Base-by-base conservation (phyloP, 2,329 filamentous ascomycete genomes). In the Albifimbria verrucaria region DNA sequence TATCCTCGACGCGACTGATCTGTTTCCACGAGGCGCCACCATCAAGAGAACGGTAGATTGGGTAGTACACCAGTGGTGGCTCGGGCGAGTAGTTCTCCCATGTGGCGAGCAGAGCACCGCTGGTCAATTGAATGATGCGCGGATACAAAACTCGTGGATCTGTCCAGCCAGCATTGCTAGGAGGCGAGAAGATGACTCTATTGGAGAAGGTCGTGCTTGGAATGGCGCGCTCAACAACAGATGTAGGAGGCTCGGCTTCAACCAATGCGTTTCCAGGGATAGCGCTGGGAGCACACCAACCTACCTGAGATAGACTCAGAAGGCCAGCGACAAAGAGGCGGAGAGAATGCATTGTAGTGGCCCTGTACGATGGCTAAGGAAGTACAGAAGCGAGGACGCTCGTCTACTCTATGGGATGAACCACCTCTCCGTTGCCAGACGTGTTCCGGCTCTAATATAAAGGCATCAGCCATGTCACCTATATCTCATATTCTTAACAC, bases 1-100 rank as follows among this genome's bases (percentile, higher is more conserved):
- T 76, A 64, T 90, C 87, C 12, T 80, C 72, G 10, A 90, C 81
- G 15, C 76, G 76, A 4, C 84, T 82, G 48, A 88, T 73, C 63
- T 87, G 78, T 17, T 74, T 73, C 87, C 87, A 90, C 2, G 78
- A 83, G 49, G 73, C 62, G 15, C 83, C 82, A 36, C 74, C 69
- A 61, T 86, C 80, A n/a, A 62, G 69, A 36, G 77, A 82, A 55
- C 72, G 67, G 61, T 73, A 80, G 58, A 82, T 77, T 51, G 79
- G 83, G 62, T 82, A 85, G 66, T 72, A 73, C 11, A 81, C 79
- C 1, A 71, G 62, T 1, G 80, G 81, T 17, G 80, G 81, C 59
- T 85, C 75, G 6, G 77, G 77, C n/a, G 75, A 77, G 68, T 82
- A 81, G 68, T 81, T 81, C 59, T 81, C 78, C 77, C 78, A 81